These are phyloP conservation scores for Euclidium syriacum DNA, from an alignment of 345 rosid species.

Conservation along the genomic window DNA sequence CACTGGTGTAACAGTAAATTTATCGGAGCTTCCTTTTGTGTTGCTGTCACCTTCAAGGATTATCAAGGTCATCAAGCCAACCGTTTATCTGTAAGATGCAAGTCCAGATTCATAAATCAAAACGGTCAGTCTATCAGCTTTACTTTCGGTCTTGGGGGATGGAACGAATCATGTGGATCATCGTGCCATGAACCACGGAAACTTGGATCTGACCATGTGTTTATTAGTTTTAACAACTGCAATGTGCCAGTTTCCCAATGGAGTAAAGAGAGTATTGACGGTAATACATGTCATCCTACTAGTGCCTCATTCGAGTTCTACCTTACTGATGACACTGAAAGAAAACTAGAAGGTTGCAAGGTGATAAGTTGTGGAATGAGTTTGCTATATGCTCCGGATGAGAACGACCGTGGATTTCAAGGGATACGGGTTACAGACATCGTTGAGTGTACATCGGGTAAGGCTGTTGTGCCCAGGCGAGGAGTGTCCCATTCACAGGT, in stretches of 20 bases:
- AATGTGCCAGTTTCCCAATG: slow-evolving; percentile 2
- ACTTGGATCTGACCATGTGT: slow-evolving; percentile 27
- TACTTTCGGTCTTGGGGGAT: slow-evolving; percentile 18
- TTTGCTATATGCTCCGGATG: slow-evolving; percentile 29
- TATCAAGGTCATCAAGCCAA: not conserved
- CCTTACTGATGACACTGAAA: slow-evolving; percentile 19
- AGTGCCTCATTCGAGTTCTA: slow-evolving; percentile 15
- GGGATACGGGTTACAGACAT: slow-evolving; percentile 2
- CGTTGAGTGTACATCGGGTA: not conserved
- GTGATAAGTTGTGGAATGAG: slow-evolving; percentile 28
- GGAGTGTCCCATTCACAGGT: not conserved
- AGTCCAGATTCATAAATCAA: not conserved
- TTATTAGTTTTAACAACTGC: slow-evolving; percentile 26
- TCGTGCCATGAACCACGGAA: slow-evolving; percentile 25
- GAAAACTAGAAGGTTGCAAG: slow-evolving; percentile 14
- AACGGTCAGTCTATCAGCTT: slow-evolving; percentile 12
- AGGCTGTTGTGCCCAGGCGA: not conserved
- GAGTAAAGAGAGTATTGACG: not conserved
- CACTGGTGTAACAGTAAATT: slow-evolving; percentile 27
- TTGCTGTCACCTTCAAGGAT: slow-evolving; percentile 16
- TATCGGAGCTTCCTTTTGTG: slow-evolving; percentile 19
- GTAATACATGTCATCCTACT: slow-evolving; percentile 9
- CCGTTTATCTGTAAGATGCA: slow-evolving; percentile 26
- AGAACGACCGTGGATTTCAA: slow-evolving; percentile 13
- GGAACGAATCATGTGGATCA: slow-evolving; percentile 30